Conservation (phyloP, 192 early-diverging fungal species). For the Entrophospora sp. region DNA sequence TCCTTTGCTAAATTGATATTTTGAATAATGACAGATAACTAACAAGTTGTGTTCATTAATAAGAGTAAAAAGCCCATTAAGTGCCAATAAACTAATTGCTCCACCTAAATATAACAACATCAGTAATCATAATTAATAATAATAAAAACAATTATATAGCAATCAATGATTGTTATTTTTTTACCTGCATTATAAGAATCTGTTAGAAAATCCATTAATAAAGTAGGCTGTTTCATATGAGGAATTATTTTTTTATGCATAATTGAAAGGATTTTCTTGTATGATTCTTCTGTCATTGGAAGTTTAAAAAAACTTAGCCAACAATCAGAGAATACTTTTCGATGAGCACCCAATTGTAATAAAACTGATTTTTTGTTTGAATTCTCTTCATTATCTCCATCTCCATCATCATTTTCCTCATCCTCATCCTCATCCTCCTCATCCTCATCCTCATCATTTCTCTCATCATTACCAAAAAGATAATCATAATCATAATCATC, state of each 20-base stretch:
- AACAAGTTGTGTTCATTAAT: slow-evolving; percentile 93
- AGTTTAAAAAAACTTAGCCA: slow-evolving; percentile 72
- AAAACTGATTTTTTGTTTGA: not conserved
- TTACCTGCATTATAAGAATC: slow-evolving; percentile 73
- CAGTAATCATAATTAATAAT: not conserved
- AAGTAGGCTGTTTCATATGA: slow-evolving; percentile 63
- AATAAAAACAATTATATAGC: too few species aligned
- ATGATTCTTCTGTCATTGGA: slow-evolving; percentile 60
- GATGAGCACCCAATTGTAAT: slow-evolving; percentile 40
- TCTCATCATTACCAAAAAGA: slow-evolving; percentile 13
- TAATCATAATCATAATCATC: slow-evolving; percentile 29
- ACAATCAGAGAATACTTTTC: slow-evolving; percentile 63
- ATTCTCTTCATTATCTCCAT: not conserved
- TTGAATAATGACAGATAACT: slow-evolving; percentile 26
- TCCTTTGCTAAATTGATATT: not conserved
- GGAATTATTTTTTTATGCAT: slow-evolving; percentile 90
- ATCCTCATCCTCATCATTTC: slow-evolving; percentile 7
- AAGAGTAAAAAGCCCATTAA: slow-evolving; percentile 93
- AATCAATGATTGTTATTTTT: too few species aligned
- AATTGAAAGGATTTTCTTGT: slow-evolving; percentile 71
- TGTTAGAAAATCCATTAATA: slow-evolving; percentile 90
- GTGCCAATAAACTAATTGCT: slow-evolving; percentile 77
- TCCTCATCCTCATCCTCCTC: slow-evolving; percentile 11
- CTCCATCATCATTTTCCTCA: slow-evolving; percentile 11
- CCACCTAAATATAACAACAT: slow-evolving; percentile 49